phyloP scores from a whole-genome alignment of 805 yeast species.

The Yarrowia sp. region DNA sequence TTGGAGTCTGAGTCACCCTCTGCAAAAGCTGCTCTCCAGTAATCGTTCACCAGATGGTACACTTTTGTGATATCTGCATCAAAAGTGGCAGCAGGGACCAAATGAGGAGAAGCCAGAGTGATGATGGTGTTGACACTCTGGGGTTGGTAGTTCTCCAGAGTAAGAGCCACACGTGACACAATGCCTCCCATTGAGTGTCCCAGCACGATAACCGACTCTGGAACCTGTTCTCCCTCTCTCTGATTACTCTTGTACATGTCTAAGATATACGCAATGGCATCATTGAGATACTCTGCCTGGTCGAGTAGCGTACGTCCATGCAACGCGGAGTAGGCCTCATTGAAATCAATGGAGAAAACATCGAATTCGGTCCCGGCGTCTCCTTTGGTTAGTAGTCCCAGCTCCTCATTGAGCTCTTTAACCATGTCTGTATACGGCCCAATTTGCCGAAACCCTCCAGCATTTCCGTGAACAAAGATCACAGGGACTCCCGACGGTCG shows the following conservation, averaged over 20 bases:
- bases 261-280: conserved; percentile 75
- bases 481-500: conserved; percentile 77
- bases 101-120: conserved; percentile 88
- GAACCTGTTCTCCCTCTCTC: conserved; percentile 37
- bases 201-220: conserved; percentile 69
- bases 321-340: conserved; percentile 93
- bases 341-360: conserved; percentile 88
- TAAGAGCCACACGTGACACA: conserved; percentile 80
- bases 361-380: conserved; percentile 50
- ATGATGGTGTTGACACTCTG: conserved; percentile 78
- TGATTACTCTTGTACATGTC: conserved; percentile 53
- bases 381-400: conserved; percentile 32
- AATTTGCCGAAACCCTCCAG: conserved; percentile 82
- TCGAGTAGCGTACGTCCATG: conserved; percentile 92
- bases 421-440: conserved; percentile 28
- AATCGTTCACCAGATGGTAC: conserved; percentile 70
- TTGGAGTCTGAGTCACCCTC: conserved; percentile 43
- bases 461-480: conserved; percentile 94
- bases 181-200: conserved; percentile 99
- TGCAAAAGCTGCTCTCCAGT: conserved; percentile 68
- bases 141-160: conserved; percentile 69
- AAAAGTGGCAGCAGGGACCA: conserved; percentile 87
- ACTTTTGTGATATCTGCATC: conserved; percentile 81
- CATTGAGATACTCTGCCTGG: conserved; percentile 90
- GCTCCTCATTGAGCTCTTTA: conserved; percentile 30